Conservation (phyloP, 1,284 basidiomycete species). For the Bjerkandera adusta region DNA sequence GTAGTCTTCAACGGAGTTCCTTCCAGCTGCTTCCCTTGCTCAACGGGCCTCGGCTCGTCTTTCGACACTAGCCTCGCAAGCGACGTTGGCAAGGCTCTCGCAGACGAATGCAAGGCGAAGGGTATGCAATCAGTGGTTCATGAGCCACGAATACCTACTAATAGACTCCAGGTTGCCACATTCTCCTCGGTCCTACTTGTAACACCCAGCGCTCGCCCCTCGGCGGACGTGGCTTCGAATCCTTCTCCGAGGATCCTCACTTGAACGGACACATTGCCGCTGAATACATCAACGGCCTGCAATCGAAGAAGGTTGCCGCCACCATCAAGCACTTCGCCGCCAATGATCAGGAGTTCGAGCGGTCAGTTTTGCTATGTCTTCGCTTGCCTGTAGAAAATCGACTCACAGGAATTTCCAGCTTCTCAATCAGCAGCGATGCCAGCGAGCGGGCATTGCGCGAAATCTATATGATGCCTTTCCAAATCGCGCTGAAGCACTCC, state of each 20-base stretch:
- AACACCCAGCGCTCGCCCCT: constrained; percentile 58
- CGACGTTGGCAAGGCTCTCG: constrained; percentile 61
- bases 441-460: constrained; percentile 70
- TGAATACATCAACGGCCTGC: constrained; percentile 69
- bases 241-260: constrained; percentile 75
- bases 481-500: constrained; percentile 68
- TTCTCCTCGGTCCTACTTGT: constrained; percentile 50
- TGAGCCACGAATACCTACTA: constrained; percentile 38
- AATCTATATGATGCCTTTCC: constrained; percentile 68
- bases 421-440: constrained; percentile 55
- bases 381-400: background rate
- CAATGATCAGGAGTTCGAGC: constrained; percentile 54
- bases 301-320: constrained; percentile 61
- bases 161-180: constrained; percentile 24
- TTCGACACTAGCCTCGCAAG: constrained; percentile 64
- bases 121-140: constrained; percentile 43
- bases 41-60: constrained; percentile 69
- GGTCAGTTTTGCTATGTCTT: constrained; percentile 18
- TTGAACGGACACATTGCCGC: constrained; percentile 64
- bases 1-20: constrained; percentile 48
- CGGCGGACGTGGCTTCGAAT: constrained; percentile 63
- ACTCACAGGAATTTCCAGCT: constrained; percentile 31
- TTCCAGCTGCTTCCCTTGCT: constrained; percentile 44
- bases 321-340: constrained; percentile 66
- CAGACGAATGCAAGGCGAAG: constrained; percentile 57